Conservation (phyloP, 1,284 basidiomycete genomes). For the Sanghuangporus baumii region DNA sequence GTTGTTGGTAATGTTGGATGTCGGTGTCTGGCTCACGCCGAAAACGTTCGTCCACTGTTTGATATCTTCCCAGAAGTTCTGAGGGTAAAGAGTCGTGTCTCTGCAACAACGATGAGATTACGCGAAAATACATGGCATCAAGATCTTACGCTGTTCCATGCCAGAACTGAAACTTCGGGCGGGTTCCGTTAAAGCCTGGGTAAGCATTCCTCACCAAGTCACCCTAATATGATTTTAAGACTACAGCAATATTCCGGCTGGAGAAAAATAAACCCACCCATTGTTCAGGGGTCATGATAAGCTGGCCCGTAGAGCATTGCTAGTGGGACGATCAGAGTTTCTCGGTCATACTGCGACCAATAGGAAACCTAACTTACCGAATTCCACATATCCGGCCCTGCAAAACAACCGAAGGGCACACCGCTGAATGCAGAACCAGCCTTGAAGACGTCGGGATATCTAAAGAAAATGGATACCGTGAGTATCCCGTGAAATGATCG, state of each 20-base stretch:
- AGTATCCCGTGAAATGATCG: not conserved
- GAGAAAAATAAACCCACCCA: conserved; percentile 34
- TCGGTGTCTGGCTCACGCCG: conserved; percentile 35
- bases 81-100: conserved; percentile 46
- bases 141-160: conserved; percentile 45
- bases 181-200: conserved; percentile 46
- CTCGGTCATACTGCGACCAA: not conserved
- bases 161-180: conserved; percentile 50
- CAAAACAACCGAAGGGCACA: conserved; percentile 52
- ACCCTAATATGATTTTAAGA: conserved; percentile 28
- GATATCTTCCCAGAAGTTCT: conserved; percentile 47
- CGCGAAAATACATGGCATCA: not conserved
- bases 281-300: conserved; percentile 40
- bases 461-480: not conserved
- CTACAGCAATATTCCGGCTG: not conserved
- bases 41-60: conserved; percentile 47
- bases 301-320: conserved; percentile 38
- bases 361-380: not conserved
- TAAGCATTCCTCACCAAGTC: conserved; percentile 38
- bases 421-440: conserved; percentile 46
- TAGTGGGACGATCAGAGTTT: not conserved
- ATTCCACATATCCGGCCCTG: conserved; percentile 44
- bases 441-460: conserved; percentile 48
- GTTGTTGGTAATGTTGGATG: conserved; percentile 32
- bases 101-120: conserved; percentile 16